These are phyloP conservation scores for Colletotrichum aenigma DNA, from an alignment of 2,329 filamentous ascomycete species.

Conservation along the genomic window DNA sequence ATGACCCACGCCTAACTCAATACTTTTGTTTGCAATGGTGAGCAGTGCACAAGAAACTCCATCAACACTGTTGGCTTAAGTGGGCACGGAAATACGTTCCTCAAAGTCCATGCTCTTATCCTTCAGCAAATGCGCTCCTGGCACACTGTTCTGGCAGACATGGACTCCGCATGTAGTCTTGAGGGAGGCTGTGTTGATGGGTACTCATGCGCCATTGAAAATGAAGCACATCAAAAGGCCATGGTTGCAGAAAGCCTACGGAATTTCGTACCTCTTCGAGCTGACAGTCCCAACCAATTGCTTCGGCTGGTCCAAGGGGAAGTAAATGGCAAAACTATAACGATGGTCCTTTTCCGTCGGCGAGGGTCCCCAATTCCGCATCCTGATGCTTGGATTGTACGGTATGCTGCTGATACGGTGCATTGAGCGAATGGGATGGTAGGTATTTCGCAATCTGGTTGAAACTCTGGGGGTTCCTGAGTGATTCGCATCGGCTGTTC, in stretches of 20 bases:
- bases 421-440: neutral
- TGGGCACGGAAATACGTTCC: neutral
- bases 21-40: neutral
- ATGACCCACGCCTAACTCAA: slow-evolving; percentile 11
- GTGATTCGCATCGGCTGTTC: neutral
- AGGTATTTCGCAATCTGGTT: neutral
- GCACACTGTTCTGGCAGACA: neutral
- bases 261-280: neutral
- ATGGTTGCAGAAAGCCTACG: neutral
- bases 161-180: neutral
- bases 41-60: neutral
- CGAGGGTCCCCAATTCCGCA: neutral
- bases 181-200: neutral
- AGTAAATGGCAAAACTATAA: neutral
- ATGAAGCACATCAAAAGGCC: neutral
- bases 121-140: neutral
- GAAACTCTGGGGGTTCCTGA: neutral
- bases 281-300: neutral
- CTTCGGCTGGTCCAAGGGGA: neutral
- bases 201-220: neutral
- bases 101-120: neutral
- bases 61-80: neutral
- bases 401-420: neutral
- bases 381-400: neutral
- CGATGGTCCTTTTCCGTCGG: neutral